Percentiles rank a stretch among this genome's conserved stretches.
phyloP scores from a whole-genome alignment of 1,284 basidiomycete genomes.

The Naganishia sp. region DNA sequence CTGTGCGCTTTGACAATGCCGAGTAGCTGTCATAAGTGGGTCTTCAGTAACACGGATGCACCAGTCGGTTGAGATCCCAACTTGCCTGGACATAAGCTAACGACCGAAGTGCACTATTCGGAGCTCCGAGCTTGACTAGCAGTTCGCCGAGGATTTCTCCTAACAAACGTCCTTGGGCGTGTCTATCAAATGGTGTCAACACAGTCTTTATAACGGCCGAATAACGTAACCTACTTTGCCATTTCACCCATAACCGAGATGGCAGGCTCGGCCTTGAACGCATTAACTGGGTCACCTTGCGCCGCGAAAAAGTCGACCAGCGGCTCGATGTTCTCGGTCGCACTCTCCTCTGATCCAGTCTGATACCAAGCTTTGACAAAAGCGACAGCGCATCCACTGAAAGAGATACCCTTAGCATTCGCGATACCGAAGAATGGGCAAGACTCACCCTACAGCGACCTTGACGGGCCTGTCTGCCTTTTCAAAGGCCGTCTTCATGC shows the following conservation, averaged over 20 bases:
- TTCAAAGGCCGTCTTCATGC: constrained; percentile 10
- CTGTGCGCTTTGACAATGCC: constrained; percentile 61
- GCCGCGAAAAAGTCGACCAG: constrained; percentile 14
- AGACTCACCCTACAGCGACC: constrained; percentile 16
- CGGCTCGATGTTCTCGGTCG: constrained; percentile 10
- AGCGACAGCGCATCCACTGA: constrained; percentile 21
- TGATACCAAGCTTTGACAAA: constrained; percentile 23
- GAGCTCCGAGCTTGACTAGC: constrained; percentile 67
- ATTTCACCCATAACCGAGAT: constrained; percentile 31
- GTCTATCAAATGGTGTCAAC: constrained; percentile 49
- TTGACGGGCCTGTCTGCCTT: constrained; percentile 12
- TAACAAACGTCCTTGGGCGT: constrained; percentile 60
- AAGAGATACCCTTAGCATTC: background rate
- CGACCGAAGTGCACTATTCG: constrained; percentile 68
- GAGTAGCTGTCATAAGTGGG: constrained; percentile 58
- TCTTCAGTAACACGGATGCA: background rate
- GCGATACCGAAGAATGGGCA: background rate
- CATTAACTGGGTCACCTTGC: constrained; percentile 4
- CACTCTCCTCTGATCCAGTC: constrained; percentile 3
- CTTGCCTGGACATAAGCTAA: constrained; percentile 69
- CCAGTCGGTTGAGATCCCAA: background rate
- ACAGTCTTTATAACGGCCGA: background rate
- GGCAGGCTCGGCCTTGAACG: constrained; percentile 26
- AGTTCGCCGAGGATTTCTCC: constrained; percentile 66
- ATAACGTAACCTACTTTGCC: constrained; percentile 20